phyloP scores from a whole-genome alignment of 2,329 filamentous ascomycete genomes.

The Lomentospora prolificans region DNA sequence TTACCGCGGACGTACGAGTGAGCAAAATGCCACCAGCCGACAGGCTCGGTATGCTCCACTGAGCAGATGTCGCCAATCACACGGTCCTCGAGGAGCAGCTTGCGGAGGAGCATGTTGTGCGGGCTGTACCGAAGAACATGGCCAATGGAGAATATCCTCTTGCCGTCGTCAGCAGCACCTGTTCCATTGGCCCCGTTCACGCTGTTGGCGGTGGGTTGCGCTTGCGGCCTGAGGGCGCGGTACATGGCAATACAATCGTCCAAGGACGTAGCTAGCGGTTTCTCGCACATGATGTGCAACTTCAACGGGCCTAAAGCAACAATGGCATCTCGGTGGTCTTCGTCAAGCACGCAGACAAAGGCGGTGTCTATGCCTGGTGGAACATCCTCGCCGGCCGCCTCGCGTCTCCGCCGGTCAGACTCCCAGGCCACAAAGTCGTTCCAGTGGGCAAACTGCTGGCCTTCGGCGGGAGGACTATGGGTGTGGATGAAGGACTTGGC shows the following conservation, averaged over 20 bases:
- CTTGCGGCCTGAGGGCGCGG: conserved; percentile 35
- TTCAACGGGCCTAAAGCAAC: conserved; percentile 58
- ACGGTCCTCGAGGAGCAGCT: conserved; percentile 63
- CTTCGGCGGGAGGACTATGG: conserved; percentile 34
- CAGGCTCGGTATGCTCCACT: conserved; percentile 84
- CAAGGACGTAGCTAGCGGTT: conserved; percentile 76
- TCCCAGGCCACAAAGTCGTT: conserved; percentile 68
- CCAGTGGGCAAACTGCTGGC: conserved; percentile 67
- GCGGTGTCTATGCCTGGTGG: conserved; percentile 50
- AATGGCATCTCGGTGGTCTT: conserved; percentile 77
- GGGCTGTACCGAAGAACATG: conserved; percentile 91
- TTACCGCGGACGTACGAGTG: conserved; percentile 90
- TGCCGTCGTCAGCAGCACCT: conserved; percentile 13
- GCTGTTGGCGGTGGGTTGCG: conserved; percentile 16
- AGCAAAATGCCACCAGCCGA: conserved; percentile 93
- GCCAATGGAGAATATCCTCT: conserved; percentile 71
- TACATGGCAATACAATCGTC: conserved; percentile 71
- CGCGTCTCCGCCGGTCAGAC: conserved; percentile 44
- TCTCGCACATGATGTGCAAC: conserved; percentile 89
- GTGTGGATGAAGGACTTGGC: conserved; percentile 68
- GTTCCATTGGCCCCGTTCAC: conserved; percentile 16
- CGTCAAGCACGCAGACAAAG: conserved; percentile 67
- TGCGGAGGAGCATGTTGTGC: conserved; percentile 77
- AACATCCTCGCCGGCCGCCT: conserved; percentile 35
- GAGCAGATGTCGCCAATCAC: conserved; percentile 78